Conservation (phyloP, 768 basidiomycete genomes). For the Plicaturopsis crispa region DNA sequence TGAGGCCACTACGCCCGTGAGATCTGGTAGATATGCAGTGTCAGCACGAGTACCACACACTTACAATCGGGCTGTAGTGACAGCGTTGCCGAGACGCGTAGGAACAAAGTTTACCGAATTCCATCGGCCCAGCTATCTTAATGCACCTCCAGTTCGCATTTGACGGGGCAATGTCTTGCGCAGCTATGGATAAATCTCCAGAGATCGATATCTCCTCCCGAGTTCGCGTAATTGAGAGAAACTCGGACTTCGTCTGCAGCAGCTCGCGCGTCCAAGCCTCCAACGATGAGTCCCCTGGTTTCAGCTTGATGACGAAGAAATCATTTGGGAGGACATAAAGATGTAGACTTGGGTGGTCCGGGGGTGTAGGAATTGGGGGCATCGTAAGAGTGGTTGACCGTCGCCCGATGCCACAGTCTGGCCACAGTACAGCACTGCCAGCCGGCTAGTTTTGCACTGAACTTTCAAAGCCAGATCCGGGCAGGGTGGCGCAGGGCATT, state of each 20-base stretch:
- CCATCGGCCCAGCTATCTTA: constrained; percentile 60
- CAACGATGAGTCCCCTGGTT: constrained; percentile 12
- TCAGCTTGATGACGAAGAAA: constrained; percentile 40
- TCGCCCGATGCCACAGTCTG: no score
- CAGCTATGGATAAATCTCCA: constrained; percentile 30
- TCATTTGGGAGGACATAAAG: constrained; percentile 35
- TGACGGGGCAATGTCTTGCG: constrained; percentile 27
- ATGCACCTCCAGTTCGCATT: constrained; percentile 49
- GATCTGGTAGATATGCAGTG: constrained; percentile 21
- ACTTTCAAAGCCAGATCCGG: no score
- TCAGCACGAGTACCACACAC: constrained; percentile 4
- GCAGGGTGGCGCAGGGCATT: no score
- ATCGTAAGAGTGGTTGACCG: no score
- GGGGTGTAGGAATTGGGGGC: constrained; percentile 42
- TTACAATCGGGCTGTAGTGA: no score
- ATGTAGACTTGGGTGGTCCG: constrained; percentile 35
- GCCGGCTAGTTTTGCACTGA: no score
- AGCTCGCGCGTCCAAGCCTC: no score
- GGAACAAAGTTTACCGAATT: constrained; percentile 38
- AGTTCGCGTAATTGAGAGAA: constrained; percentile 54
- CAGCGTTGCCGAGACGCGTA: not conserved
- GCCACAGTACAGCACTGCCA: no score
- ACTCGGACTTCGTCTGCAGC: constrained; percentile 18
- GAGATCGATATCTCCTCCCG: constrained; percentile 56
- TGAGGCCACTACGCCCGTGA: constrained; percentile 50